phyloP scores from a whole-genome alignment of 306 rosid genomes.

The Astragalus glycyphyllos region DNA sequence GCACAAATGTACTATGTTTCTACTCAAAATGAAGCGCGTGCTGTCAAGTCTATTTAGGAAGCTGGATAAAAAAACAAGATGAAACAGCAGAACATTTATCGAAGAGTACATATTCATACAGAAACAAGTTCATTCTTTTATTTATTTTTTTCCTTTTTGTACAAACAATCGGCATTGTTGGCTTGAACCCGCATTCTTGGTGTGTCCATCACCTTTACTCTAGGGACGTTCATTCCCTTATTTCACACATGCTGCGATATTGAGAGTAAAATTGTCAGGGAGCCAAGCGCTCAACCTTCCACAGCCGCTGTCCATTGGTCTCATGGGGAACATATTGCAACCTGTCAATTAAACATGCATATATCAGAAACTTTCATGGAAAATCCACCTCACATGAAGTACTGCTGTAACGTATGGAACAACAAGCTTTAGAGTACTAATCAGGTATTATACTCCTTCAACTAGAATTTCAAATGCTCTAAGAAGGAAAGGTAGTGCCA shows the following conservation, averaged over 20 bases:
- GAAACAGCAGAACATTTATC: too few species aligned
- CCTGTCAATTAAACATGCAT: constrained; percentile 60
- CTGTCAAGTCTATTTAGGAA: too few species aligned
- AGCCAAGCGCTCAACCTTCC: constrained; percentile 92
- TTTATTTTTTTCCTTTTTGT: too few species aligned
- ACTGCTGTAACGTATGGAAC: neutral
- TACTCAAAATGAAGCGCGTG: too few species aligned
- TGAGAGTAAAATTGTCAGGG: constrained; percentile 59
- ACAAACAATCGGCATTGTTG: too few species aligned
- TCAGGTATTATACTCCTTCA: neutral
- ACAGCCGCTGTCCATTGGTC: constrained; percentile 63
- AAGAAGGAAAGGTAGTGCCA: constrained; percentile 5
- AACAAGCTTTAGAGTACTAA: neutral
- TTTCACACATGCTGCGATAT: constrained; percentile 44
- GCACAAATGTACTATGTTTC: too few species aligned
- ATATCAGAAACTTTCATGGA: constrained; percentile 19
- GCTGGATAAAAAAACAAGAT: too few species aligned
- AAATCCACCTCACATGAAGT: constrained; percentile 20
- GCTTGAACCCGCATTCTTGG: too few species aligned
- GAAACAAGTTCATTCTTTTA: too few species aligned
- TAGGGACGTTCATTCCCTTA: constrained; percentile 15
- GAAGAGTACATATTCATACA: too few species aligned
- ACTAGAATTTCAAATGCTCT: constrained; percentile 26
- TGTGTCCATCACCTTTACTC: too few species aligned
- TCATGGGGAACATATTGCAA: constrained; percentile 77